Evolutionary conservation across 2,329 filamentous ascomycete species (phyloP), one percentile per base, ranked within the genome.

Genomic region (Fonsecaea nubica): DNA sequence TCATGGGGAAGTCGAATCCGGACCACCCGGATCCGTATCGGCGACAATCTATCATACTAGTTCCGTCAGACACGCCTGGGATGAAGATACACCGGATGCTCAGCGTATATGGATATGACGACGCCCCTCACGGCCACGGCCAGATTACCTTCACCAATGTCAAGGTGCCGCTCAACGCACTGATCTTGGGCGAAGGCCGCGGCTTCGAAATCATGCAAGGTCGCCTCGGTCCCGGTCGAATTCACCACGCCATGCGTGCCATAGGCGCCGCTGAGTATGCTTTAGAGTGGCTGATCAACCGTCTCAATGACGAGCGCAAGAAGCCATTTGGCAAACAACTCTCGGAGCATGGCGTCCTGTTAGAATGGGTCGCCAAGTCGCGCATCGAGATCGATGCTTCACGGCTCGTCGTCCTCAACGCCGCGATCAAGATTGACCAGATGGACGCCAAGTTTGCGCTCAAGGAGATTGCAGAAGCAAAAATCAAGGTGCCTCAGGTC

Each of bases 151-250:
- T 99, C 82, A 84, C 89, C 65, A 90, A 98, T 77, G 95, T 98
- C 69, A 90, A 93, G 66, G 92, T 99, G 0, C 94, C 94, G 6
- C 87, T 84, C 32, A 65, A 65, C 65, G 95, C 92, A 82, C 90
- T 99, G 75, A 91, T 98, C 10, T 90, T 99, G 3, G 94, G 95
- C 68, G 92, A 95, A 78, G 95, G 95, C 71, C 89, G 92, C 70
- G 95, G 95, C 30, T 98, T 98, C 78, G 95, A 99, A 80, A 97
- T 99, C 76, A 97, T 99, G 76, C 95, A 99, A 79, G 95, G 95
- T 65, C 92, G 95, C 73, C 89, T 99, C 21, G 95, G 95, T 0
- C 95, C 95, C 1, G 95, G 95, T 35, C 92, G 95, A 65, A 98
- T 99, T 77, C 95, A 99, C 82, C 95, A 99, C 82, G 92, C 93